These are phyloP conservation scores for Vigna mungo DNA, from an alignment of 306 rosid species.

Conservation along the genomic window DNA sequence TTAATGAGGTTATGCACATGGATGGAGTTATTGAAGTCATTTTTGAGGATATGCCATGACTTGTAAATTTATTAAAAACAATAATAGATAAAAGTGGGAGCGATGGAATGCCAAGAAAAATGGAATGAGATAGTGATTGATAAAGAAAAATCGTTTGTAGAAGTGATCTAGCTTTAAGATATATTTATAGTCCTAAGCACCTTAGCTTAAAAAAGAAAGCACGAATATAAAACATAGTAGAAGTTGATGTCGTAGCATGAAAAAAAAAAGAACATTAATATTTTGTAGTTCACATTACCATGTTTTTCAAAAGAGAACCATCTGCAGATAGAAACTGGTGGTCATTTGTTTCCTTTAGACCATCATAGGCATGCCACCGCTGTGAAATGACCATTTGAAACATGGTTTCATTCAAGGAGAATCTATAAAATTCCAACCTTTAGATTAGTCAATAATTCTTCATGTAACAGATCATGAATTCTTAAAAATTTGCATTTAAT, in stretches of 20 bases:
- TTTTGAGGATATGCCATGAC: constrained; percentile 6
- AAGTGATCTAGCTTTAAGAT: constrained; percentile 12
- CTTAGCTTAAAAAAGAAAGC: not conserved
- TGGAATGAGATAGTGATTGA: constrained; percentile 14
- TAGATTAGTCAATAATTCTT: not conserved
- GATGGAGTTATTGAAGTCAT: constrained; percentile 23
- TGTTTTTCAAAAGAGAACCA: constrained; percentile 89
- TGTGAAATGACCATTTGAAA: constrained; percentile 82
- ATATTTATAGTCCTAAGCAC: constrained; percentile 18
- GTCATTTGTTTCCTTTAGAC: constrained; percentile 83
- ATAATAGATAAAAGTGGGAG: constrained; percentile 30
- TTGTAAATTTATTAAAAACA: constrained; percentile 20
- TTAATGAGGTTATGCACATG: constrained; percentile 27
- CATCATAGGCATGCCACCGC: constrained; percentile 85
- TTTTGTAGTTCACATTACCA: constrained; percentile 62
- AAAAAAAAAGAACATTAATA: not conserved
- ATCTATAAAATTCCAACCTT: constrained; percentile 16
- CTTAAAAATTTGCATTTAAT: not conserved
- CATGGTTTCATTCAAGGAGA: constrained; percentile 86
- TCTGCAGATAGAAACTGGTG: constrained; percentile 84
- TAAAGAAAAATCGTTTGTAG: constrained; percentile 24
- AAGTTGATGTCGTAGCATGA: not conserved
- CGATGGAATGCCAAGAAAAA: constrained; percentile 23
- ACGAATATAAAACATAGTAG: constrained; percentile 6
- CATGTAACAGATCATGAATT: not conserved